These are phyloP conservation scores for Knufia fluminis DNA, from an alignment of 2,329 filamentous ascomycete genomes.

Conservation along the genomic window DNA sequence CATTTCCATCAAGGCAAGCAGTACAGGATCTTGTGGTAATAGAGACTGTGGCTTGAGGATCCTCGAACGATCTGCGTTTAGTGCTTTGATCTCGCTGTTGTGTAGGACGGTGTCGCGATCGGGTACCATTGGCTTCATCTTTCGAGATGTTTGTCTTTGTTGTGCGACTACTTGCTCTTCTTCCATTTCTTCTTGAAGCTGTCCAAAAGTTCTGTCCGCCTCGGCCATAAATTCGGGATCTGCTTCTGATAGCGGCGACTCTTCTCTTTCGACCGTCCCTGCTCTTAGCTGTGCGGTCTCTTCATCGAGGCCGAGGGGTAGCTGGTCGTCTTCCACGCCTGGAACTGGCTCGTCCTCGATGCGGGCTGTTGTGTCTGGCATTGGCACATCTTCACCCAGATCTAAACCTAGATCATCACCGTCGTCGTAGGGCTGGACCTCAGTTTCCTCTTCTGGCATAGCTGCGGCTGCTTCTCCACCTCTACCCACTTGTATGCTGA, in stretches of 20 bases:
- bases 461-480: conserved; percentile 73
- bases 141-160: conserved; percentile 66
- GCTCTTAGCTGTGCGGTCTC: conserved; percentile 38
- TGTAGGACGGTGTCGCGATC: conserved; percentile 73
- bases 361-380: conserved; percentile 35
- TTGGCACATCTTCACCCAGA: conserved; percentile 38
- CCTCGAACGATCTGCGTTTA: conserved; percentile 74
- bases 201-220: conserved; percentile 54
- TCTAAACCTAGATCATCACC: conserved; percentile 48
- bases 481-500: conserved; percentile 81
- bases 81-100: conserved; percentile 69
- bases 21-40: conserved; percentile 74
- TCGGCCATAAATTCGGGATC: conserved; percentile 47
- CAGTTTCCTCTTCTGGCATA: conserved; percentile 58
- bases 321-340: conserved; percentile 44
- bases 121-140: conserved; percentile 71
- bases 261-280: conserved; percentile 28
- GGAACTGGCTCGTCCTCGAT: conserved; percentile 52
- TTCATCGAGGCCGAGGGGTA: conserved; percentile 37
- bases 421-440: conserved; percentile 44
- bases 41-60: conserved; percentile 78
- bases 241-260: conserved; percentile 47
- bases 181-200: conserved; percentile 42
- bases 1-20: conserved; percentile 82
- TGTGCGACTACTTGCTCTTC: conserved; percentile 45